Base-by-base conservation (phyloP, 768 basidiomycete genomes). In the Candolleomyces aberdarensis region DNA sequence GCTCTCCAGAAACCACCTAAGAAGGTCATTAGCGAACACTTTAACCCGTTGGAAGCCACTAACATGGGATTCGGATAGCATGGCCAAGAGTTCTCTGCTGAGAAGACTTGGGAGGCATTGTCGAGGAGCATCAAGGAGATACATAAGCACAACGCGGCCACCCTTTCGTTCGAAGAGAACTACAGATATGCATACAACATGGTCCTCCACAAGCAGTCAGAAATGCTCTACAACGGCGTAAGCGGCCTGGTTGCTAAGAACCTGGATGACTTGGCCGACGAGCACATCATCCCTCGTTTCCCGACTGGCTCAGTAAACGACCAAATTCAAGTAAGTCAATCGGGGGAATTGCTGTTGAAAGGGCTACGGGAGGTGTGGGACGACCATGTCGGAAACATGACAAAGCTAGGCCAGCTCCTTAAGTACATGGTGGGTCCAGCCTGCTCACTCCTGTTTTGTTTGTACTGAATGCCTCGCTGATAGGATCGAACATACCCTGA, bases 141-240 rank as follows among this genome's bases (percentile, higher is more conserved):
- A 56, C 94, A 96, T 72, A 89, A 92, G 66, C 93, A 96, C 74
- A 94, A 96, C 72, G 93, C 94, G 3, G 85, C 86, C 53, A 88
- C 87, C 67, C 84, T 99, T 26, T 78, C 76, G 3, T 78, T 77
- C 57, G 76, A 98, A 72, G 95, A 96, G 75, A 92, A 94, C 65
- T 94, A 97, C 72, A 84, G 96, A 47, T 94, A 91, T 71, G 94
- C 89, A 19, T 97, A 97, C 76, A 94, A 95, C 70, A 87, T 98
- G 84, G 95, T 97, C 5, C 83, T 97, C 4, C 83, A 88, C 69
- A 92, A 91, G 71, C 83, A 89, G 57, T 94, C 94, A 3, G 87
- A 89, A 60, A 85, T 83, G 75, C 79, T 99, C 22, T 98, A 98
- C 75, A 86, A 87, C 40, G 96, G 95, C 5, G 86, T 96, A 48